These are phyloP conservation scores for Scedosporium apiospermum DNA, from an alignment of 2,329 filamentous ascomycete species.

Conservation along the genomic window DNA sequence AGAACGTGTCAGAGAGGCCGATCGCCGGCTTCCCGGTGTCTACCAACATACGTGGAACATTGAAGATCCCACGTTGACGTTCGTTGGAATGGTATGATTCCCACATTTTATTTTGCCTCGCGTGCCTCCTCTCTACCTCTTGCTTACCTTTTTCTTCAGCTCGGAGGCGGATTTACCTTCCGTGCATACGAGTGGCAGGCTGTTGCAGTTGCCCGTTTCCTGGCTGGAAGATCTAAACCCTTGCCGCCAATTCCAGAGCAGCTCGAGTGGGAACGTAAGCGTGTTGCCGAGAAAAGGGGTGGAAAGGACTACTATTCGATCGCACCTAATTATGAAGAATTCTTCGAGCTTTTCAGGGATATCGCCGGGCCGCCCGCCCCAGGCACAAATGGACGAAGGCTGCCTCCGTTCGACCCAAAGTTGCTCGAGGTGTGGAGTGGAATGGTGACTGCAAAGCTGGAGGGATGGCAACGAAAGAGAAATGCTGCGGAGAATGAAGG, in stretches of 20 bases:
- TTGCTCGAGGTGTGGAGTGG: constrained; percentile 18
- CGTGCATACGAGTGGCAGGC: constrained; percentile 29
- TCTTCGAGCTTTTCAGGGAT: constrained; percentile 27
- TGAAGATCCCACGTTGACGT: constrained; percentile 22
- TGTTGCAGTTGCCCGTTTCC: constrained; percentile 23
- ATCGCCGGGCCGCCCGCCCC: constrained; percentile 30
- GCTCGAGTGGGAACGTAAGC: constrained; percentile 20
- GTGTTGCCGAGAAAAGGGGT: constrained; percentile 18
- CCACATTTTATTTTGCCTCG: background rate
- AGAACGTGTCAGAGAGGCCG: constrained; percentile 27
- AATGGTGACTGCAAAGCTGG: background rate
- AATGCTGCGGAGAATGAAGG: background rate
- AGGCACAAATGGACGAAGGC: constrained; percentile 24
- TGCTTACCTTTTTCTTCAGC: constrained; percentile 10
- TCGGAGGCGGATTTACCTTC: constrained; percentile 26
- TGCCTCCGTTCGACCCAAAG: constrained; percentile 31
- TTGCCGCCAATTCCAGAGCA: constrained; percentile 19
- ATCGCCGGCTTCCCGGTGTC: constrained; percentile 22
- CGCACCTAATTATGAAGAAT: constrained; percentile 24
- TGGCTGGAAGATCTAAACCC: constrained; percentile 19
- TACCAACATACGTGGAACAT: constrained; percentile 27
- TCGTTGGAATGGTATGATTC: constrained; percentile 23
- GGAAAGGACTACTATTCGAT: constrained; percentile 24
- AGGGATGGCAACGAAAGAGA: background rate
- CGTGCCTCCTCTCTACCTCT: background rate